Evolutionary conservation across 2,329 filamentous ascomycete genomes (phyloP).

Genomic region (Verticillium dahliae): DNA sequence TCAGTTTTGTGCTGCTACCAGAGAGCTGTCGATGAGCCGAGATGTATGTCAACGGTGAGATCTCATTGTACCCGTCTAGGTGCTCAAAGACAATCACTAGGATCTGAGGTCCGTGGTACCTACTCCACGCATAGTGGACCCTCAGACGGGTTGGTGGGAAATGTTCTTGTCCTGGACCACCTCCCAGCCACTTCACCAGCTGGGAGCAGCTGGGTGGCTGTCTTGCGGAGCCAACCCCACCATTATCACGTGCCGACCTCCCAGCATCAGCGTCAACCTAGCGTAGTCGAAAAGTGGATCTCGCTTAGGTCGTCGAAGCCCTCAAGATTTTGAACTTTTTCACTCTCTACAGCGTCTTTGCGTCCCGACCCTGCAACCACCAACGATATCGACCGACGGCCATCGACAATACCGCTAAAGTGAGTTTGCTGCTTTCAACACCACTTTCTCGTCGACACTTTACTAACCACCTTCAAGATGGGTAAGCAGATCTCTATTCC

Average conservation of each 20-base stretch:
- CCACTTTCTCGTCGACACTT: constrained; percentile 3
- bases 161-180: too few species aligned
- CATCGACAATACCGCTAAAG: constrained; percentile 13
- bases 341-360: constrained; percentile 2
- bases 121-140: background rate
- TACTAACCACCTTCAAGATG: constrained; percentile 46
- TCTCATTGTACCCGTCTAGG: background rate
- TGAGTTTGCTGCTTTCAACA: constrained; percentile 6
- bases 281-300: background rate
- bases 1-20: too few species aligned
- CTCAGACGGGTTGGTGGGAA: background rate
- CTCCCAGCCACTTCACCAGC: background rate
- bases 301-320: background rate
- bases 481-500: constrained; percentile 41
- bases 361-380: constrained; percentile 9
- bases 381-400: constrained; percentile 11
- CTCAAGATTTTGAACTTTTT: constrained; percentile 4
- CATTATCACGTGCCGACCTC: background rate
- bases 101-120: background rate
- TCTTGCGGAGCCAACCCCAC: background rate
- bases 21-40: background rate
- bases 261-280: background rate
- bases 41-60: background rate
- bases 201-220: too few species aligned
- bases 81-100: too few species aligned